These are phyloP conservation scores for Neoscytalidium dimidiatum DNA, from an alignment of 2,329 filamentous ascomycete genomes.

Conservation along the genomic window DNA sequence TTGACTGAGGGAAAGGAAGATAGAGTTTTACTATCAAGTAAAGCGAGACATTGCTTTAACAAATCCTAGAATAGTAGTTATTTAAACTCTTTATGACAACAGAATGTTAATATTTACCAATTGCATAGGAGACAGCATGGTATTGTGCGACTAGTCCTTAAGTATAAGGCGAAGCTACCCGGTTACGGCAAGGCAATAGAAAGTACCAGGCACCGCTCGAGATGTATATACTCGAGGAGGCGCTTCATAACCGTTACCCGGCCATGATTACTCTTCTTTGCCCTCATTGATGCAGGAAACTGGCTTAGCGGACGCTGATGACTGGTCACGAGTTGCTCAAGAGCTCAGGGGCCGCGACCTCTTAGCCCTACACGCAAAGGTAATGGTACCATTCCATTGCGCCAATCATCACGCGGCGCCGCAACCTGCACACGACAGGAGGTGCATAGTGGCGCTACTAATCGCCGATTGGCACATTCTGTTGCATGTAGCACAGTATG, in stretches of 20 bases:
- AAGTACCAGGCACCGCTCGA: neutral
- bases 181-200: neutral
- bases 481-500: neutral
- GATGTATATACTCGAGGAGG: neutral
- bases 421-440: neutral
- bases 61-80: neutral
- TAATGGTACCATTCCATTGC: neutral
- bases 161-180: neutral
- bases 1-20: neutral
- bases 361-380: neutral
- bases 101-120: neutral
- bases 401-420: neutral
- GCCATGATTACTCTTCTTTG: neutral
- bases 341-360: neutral
- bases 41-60: neutral
- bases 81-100: neutral
- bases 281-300: neutral
- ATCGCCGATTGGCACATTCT: neutral
- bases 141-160: neutral
- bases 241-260: neutral
- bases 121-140: neutral
- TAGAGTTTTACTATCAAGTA: neutral
- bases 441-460: neutral
- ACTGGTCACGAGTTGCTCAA: neutral
- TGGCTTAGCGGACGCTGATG: neutral